Base-by-base conservation (phyloP, 1,284 basidiomycete species). In the Cutaneotrichosporon sp. region DNA sequence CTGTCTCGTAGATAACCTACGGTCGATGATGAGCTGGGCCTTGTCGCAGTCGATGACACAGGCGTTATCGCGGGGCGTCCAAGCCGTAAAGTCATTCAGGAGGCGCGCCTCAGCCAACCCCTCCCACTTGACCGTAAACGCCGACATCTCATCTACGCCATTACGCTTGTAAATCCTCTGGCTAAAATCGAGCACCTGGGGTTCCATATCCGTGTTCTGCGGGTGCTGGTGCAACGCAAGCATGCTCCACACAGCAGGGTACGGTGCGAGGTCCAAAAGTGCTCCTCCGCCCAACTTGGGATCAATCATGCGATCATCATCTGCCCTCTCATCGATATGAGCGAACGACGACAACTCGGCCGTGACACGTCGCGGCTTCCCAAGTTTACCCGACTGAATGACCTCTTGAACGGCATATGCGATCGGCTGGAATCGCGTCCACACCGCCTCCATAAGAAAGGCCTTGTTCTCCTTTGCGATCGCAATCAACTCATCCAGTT, bases 231-330 rank as follows among this genome's bases (percentile, higher is more conserved):
- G 91, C 18, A 92, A 82, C 0, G 85, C 83, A 42, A 91, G 82
- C 73, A 91, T 88, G 11, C 89, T 88, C 90, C 90, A 91, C 69
- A 92, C 84, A 65, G 91, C 82, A 2, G 90, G 90, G 78, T 92
- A 92, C 18, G 90, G 89, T 0, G 90, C 90, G 69, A 89, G 83
- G 76, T 95, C 93, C 47, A 95, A 85, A 40, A 96, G 75, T 6
- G 88, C 90, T 0, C 92, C 92, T 18, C 92, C 92, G 21, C 90
- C 92, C 3, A 95, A 83, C n/a, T 81, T 77, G 2, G 92, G 91
- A 71, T 92, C 87, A 67, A 92, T 47, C 32, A 62, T 88, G 2
- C 64, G 67, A 40, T 69, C 64, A 2, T 62, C 65, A 65, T 89
- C 85, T 5, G 86, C 80, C 36, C 90, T 83, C 66, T 89, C 89